phyloP scores from a whole-genome alignment of 192 early-diverging fungal genomes.

The Phycomyces nitens region DNA sequence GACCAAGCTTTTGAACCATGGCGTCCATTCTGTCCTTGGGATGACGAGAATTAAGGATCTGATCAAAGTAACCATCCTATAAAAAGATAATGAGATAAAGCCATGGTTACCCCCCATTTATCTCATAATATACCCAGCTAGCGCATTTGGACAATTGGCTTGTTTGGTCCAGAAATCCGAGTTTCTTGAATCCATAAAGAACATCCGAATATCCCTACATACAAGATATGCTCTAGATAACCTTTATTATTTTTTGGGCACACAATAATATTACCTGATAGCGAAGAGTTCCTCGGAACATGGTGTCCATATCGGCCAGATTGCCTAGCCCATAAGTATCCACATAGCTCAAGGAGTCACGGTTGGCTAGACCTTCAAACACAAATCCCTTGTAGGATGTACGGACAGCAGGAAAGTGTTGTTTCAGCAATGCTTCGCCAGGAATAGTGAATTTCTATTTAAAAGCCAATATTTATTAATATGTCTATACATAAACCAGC shows the following conservation, averaged over 20 bases:
- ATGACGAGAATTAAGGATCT: conserved; percentile 16
- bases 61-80: conserved; percentile 44
- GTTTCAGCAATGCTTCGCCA: conserved; percentile 63
- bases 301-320: conserved; percentile 69
- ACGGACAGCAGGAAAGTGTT: conserved; percentile 66
- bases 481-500: conserved; percentile 4
- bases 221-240: not conserved
- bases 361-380: conserved; percentile 93
- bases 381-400: conserved; percentile 81
- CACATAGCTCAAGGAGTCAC: conserved; percentile 87
- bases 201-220: conserved; percentile 82
- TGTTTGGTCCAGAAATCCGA: conserved; percentile 73
- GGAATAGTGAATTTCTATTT: conserved; percentile 57
- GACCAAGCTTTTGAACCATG: conserved; percentile 39
- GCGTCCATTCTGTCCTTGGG: conserved; percentile 10
- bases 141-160: conserved; percentile 18
- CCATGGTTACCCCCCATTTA: too few relatives aligned
- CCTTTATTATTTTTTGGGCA: not conserved
- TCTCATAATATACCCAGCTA: conserved; percentile 40
- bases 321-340: conserved; percentile 80
- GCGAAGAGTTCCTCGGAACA: conserved; percentile 94
- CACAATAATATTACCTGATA: conserved; percentile 51
- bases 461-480: conserved; percentile 6
- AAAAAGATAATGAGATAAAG: conserved; percentile 2
- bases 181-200: conserved; percentile 70